Evolutionary conservation across 2,329 filamentous ascomycete species (phyloP).

Genomic region (Pleomassaria siparia): DNA sequence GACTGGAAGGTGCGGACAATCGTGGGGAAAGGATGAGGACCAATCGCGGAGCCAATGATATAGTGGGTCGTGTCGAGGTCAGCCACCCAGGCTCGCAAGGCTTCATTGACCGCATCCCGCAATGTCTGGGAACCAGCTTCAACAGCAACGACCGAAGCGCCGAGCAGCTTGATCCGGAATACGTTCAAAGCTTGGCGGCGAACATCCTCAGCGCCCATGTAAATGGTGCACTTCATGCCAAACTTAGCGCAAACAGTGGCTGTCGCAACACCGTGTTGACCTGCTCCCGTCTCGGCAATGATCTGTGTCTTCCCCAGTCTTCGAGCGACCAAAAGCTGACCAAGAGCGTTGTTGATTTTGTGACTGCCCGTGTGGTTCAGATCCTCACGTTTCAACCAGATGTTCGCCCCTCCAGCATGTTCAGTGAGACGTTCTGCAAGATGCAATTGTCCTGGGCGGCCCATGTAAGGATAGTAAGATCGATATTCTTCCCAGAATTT

Average conservation of each 20-base stretch:
- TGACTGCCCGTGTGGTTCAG: constrained; percentile 97
- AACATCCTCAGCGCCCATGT: constrained; percentile 98
- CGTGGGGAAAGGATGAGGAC: constrained; percentile 95
- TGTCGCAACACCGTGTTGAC: constrained; percentile 96
- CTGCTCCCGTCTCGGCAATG: constrained; percentile 96
- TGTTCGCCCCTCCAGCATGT: constrained; percentile 86
- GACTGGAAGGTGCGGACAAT: constrained; percentile 98
- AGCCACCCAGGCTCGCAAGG: constrained; percentile 90
- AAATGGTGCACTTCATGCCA: constrained; percentile 95
- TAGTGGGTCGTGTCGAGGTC: constrained; percentile 94
- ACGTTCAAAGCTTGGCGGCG: constrained; percentile 95
- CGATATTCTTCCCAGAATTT: constrained; percentile 97
- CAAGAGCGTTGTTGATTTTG: constrained; percentile 99
- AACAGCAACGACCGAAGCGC: constrained; percentile 88
- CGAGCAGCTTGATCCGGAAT: constrained; percentile 96
- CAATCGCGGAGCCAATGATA: constrained; percentile 96
- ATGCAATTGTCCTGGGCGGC: constrained; percentile 88
- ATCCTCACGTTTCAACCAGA: constrained; percentile 98
- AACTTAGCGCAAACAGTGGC: constrained; percentile 98
- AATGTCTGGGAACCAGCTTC: constrained; percentile 77
- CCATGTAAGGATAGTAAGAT: constrained; percentile 97
- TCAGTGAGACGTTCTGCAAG: constrained; percentile 85
- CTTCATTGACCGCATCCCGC: constrained; percentile 81
- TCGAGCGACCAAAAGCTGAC: constrained; percentile 83
- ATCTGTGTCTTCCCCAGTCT: constrained; percentile 93